Evolutionary conservation across 1,284 basidiomycete genomes (phyloP), one percentile per base, ranked within the genome.

Genomic region (Tilletia caries): DNA sequence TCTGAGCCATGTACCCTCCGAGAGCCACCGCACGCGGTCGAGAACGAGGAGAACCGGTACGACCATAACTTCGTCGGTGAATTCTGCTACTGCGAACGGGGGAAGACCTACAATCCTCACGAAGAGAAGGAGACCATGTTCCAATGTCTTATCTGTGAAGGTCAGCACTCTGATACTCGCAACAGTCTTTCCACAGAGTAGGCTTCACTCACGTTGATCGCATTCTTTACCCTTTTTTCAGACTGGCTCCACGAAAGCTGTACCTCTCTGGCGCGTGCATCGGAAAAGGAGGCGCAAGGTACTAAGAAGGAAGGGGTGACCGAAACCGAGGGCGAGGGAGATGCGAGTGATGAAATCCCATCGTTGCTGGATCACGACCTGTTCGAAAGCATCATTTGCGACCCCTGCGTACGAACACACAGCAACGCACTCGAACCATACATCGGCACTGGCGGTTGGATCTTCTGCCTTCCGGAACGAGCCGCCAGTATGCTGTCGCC

Each of bases 241-340:
- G 84, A 85, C 65, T 85, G 84, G 84, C 72, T 81, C 1, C 84
- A 85, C 72, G 79, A 83, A 68, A 77, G 75, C 46, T 85, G 81
- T 62, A 82, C 76, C 34, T 76, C 70, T 41, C 73, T 79, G 68
- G 23, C 18, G 46, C 32, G 23, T 34, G 27, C 8, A 33, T 15
- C 46, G n/a, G 3, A n/a, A 20, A 2, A 20, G 43, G 27, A 54
- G 52, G 29, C 5, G 23, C 1, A 13, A 25, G 25, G 15, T 54
- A 20, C 52, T 23, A 13, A 54, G 13, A 15, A 23, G 6, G 25
- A 25, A 5, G 52, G 25, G 5, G 5, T 3, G 25, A 54, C 52
- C 3, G 52, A 54, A 15, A 27, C 52, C 52, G 52, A 13, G 12
- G n/a, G 27, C 37, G 20, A 25, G 25, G 1, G 27, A 60, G 10